Evolutionary conservation across 129 eudicot genomes (phyloP), one percentile per base, ranked within the genome.

Genomic region (Erigeron canadensis): DNA sequence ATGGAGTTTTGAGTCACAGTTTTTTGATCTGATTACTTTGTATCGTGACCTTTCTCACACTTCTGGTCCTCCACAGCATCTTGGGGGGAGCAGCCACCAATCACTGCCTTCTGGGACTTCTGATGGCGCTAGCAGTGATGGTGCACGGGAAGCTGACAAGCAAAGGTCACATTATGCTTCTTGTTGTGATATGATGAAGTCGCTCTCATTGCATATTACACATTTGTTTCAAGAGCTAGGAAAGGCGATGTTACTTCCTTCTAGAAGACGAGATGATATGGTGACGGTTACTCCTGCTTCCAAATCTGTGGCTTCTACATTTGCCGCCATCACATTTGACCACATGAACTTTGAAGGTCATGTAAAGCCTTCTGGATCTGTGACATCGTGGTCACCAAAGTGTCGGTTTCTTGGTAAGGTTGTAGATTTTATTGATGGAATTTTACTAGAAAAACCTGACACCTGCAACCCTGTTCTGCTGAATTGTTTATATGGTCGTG

Each of bases 151-250:
- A 75, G 86, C 79, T 10, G 88, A 84, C 59, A 87, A 84, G 46
- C 96, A 89, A 80, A 87, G 81, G 66, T 85, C 95, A 0, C 80
- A 87, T 71, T 86, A 94, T 77, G 77, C 85, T 65, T 87, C 96
- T 73, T 87, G 95, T 75, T 77, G 91, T 79, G 96, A 94, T 76
- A 95, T 88, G 96, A 86, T 90, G 67, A 78, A 75, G 68, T 90
- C 97, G 45, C 81, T 95, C 46, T 84, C 97, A 18, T 77, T 86
- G 76, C 97, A 87, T 71, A 88, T 95, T 37, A 88, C 88, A 40
- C 87, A 88, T 86, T 73, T 95, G 89, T 90, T 95, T 83, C 97
- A 90, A 75, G 99, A 90, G 83, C 75, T 95, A 81, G 99, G 97
- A 16, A 95, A 95, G 81, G 88, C 84, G 10, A 90, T 90, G 97